phyloP scores from a whole-genome alignment of 768 basidiomycete species.

The Auricularia heimuer region DNA sequence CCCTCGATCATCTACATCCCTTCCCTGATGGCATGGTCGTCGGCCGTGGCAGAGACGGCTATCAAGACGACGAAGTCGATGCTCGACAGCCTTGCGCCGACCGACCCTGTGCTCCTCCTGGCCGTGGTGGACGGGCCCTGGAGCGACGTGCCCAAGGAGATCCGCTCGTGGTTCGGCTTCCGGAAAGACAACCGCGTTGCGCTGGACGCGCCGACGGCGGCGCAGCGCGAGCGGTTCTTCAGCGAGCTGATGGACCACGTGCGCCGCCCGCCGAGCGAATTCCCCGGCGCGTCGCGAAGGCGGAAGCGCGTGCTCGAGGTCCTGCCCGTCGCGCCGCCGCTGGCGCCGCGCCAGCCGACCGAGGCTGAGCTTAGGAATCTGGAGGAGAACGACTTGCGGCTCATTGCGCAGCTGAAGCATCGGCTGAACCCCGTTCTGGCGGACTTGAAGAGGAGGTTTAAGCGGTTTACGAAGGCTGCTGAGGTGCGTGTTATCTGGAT shows the following conservation, averaged over 20 bases:
- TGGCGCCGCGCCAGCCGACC: constrained; percentile 75
- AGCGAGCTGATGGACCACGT: constrained; percentile 59
- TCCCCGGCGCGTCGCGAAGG: constrained; percentile 73
- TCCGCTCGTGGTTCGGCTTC: constrained; percentile 83
- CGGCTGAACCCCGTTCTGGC: constrained; percentile 83
- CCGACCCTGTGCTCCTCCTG: constrained; percentile 87
- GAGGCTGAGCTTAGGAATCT: constrained; percentile 75
- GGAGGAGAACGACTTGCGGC: constrained; percentile 68
- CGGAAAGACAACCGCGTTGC: constrained; percentile 64
- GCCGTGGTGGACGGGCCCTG: constrained; percentile 79
- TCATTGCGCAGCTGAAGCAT: constrained; percentile 75
- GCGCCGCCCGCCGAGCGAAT: constrained; percentile 68
- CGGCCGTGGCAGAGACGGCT: constrained; percentile 73
- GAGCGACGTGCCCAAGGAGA: constrained; percentile 63
- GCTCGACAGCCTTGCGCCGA: constrained; percentile 83
- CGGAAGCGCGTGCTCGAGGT: constrained; percentile 77
- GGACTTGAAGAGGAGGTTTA: constrained; percentile 87
- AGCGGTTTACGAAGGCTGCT: constrained; percentile 76
- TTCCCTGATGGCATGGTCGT: constrained; percentile 75
- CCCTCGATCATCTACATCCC: constrained; percentile 95
- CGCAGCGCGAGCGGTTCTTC: constrained; percentile 70
- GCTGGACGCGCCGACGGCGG: constrained; percentile 39
- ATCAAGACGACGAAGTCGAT: constrained; percentile 80
- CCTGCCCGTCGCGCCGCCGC: constrained; percentile 79
- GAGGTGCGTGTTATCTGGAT: constrained; percentile 31